Percentiles rank a stretch among this genome's conserved stretches.
These are phyloP conservation scores for Miscanthus lutarioriparius DNA, from an alignment of 176 grass and related monocot species.

Conservation along the genomic window DNA sequence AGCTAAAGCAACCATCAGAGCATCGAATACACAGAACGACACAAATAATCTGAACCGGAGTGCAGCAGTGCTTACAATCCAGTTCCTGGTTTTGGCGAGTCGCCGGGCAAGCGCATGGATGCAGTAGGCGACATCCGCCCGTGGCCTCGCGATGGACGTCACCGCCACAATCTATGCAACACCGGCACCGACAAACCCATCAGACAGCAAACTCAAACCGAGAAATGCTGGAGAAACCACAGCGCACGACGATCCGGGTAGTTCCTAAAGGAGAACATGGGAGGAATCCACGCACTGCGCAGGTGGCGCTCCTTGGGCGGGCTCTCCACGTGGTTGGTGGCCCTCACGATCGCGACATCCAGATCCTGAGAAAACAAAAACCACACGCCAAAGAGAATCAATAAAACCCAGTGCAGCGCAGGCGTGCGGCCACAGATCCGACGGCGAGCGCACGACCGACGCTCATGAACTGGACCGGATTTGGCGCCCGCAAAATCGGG, in stretches of 20 bases:
- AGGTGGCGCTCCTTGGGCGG: constrained; percentile 93
- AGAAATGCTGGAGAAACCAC: not conserved
- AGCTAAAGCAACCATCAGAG: constrained; percentile 17
- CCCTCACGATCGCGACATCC: constrained; percentile 97
- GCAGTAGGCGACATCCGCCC: constrained; percentile 82
- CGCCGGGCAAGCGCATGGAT: constrained; percentile 81
- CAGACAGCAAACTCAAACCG: constrained; percentile 31
- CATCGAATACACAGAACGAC: constrained; percentile 2
- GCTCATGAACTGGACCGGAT: not conserved
- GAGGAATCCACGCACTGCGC: constrained; percentile 58
- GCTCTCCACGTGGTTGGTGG: constrained; percentile 88
- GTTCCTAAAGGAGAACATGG: not conserved
- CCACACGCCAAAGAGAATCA: not conserved
- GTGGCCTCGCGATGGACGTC: constrained; percentile 65
- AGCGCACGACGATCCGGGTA: not conserved
- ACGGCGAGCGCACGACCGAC: not conserved
- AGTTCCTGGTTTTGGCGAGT: constrained; percentile 84
- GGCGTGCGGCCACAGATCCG: constrained; percentile 27
- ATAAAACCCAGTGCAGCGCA: constrained; percentile 16
- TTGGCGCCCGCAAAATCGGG: not conserved
- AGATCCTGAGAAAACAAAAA: constrained; percentile 64
- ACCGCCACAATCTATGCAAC: constrained; percentile 74
- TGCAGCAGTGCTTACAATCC: constrained; percentile 64
- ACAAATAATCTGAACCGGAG: not conserved
- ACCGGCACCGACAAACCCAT: constrained; percentile 22